Evolutionary conservation across 345 rosid species (phyloP).

Genomic region (Bruguiera sexangula): DNA sequence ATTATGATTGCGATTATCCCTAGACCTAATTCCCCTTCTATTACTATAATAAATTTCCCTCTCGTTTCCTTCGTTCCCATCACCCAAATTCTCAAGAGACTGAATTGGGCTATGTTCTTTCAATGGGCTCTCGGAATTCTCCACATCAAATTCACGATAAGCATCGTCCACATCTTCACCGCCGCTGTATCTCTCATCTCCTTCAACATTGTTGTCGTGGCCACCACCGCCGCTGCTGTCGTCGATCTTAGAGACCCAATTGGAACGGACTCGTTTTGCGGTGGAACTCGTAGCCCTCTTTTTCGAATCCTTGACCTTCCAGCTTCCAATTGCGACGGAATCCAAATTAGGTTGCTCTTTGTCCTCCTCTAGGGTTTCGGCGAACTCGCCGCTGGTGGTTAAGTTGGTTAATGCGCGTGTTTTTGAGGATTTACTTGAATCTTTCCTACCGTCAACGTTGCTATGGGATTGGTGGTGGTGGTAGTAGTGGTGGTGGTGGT

Average conservation of each 20-base stretch:
- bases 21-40: slow-evolving; percentile 30
- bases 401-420: slow-evolving; percentile 58
- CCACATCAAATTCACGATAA: slow-evolving; percentile 52
- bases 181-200: slow-evolving; percentile 50
- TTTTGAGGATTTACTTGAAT: slow-evolving; percentile 44
- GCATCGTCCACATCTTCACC: slow-evolving; percentile 51
- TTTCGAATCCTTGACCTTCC: slow-evolving; percentile 62
- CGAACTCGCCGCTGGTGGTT: slow-evolving; percentile 35
- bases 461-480: slow-evolving; percentile 9
- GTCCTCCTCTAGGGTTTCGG: slow-evolving; percentile 55
- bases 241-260: slow-evolving; percentile 56
- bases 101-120: slow-evolving; percentile 58
- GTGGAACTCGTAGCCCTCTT: slow-evolving; percentile 28
- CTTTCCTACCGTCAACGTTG: slow-evolving; percentile 24
- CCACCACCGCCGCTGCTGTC: slow-evolving; percentile 34
- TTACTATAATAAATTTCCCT: slow-evolving; percentile 29
- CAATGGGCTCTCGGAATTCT: slow-evolving; percentile 61
- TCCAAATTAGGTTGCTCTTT: slow-evolving; percentile 43
- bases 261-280: slow-evolving; percentile 57
- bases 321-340: slow-evolving; percentile 56
- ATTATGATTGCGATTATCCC: slow-evolving; percentile 18
- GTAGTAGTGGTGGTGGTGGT: slow-evolving; percentile 14
- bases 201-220: slow-evolving; percentile 22
- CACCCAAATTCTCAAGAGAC: slow-evolving; percentile 56
- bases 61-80: slow-evolving; percentile 46